Base-by-base conservation (phyloP, 2,329 filamentous ascomycete species). In the Alternaria metachromatica region DNA sequence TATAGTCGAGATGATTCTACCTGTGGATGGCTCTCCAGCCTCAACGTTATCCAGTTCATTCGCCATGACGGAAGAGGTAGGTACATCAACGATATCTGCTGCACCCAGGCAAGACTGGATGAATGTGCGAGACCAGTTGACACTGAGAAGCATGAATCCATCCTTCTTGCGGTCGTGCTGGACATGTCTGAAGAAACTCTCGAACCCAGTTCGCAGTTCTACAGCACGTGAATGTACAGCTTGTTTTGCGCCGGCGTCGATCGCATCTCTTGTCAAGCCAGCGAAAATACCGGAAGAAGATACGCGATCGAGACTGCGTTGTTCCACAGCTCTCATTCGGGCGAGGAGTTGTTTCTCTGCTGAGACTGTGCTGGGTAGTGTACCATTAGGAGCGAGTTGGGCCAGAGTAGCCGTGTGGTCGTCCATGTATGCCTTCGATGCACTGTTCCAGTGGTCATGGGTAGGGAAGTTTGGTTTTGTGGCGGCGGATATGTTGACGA, bases 61-160 rank as follows among this genome's bases (percentile, higher is more conserved):
- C 11, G 74, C 66, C 20, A 67, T 50, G 45, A 74, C 64, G 4
- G 56, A 21, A 3, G 43, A 13, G 5, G 45, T 62, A 11, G 59
- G 45, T 26, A 62, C 13, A 41, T 41, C 8, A 8, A 20, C 6
- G 10, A 41, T 37, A 3, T 30, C 41, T 6, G 67, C 58, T 15
- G 72, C 58, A 11, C 49, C 44, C 6, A 80, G 63, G 49, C 74
- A 78, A 3, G 65, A 62, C 2, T 70, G 65, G 54, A 85, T 84
- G 60, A 84, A 84, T 1, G 69, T 70, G 18, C 72, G 73, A 62
- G 82, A 83, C 83, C 83, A 85, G 60, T 85, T 85, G 3, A 84
- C 83, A 56, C 82, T 84, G 6, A 84, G 51, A 18, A 85, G 79
- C 25, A 70, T 68, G 37, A 82, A 26, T 2, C 15, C 44, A 25